phyloP scores from a whole-genome alignment of 1,284 basidiomycete genomes.

The Austroboletus niveus region DNA sequence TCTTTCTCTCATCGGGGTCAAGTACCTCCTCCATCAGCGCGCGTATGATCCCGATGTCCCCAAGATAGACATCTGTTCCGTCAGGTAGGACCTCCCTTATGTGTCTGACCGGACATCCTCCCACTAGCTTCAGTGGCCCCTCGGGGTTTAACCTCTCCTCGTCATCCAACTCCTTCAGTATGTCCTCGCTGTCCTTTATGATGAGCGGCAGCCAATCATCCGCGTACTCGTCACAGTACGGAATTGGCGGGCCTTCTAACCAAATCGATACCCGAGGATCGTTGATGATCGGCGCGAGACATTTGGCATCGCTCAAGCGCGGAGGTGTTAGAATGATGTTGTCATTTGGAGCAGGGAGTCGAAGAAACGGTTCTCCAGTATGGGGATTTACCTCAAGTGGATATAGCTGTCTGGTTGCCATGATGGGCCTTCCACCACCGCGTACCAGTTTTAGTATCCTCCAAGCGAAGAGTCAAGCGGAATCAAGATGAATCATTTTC shows the following conservation, averaged over 20 bases:
- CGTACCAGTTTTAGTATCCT: neutral
- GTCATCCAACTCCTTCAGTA: conserved; percentile 39
- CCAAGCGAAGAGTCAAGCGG: neutral
- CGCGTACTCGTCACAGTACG: conserved; percentile 48
- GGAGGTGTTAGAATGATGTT: conserved; percentile 62
- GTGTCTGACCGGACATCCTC: conserved; percentile 38
- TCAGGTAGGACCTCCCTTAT: conserved; percentile 42
- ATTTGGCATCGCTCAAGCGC: conserved; percentile 43
- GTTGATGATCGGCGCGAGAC: conserved; percentile 43
- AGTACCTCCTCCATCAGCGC: conserved; percentile 35
- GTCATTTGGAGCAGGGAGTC: conserved; percentile 43
- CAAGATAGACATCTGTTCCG: conserved; percentile 41
- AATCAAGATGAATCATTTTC: neutral
- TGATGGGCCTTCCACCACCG: conserved; percentile 2
- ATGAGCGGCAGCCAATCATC: conserved; percentile 32
- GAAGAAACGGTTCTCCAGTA: conserved; percentile 53
- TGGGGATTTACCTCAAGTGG: conserved; percentile 43
- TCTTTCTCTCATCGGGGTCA: conserved; percentile 31
- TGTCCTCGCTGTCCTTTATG: conserved; percentile 24
- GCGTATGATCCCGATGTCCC: conserved; percentile 36
- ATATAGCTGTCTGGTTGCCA: conserved; percentile 32
- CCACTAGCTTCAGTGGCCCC: conserved; percentile 33
- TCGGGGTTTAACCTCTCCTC: conserved; percentile 26
- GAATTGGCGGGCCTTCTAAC: conserved; percentile 48
- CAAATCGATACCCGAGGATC: conserved; percentile 47